Conservation (phyloP, 257 asterid genomes). For the Capsicum pubescens region DNA sequence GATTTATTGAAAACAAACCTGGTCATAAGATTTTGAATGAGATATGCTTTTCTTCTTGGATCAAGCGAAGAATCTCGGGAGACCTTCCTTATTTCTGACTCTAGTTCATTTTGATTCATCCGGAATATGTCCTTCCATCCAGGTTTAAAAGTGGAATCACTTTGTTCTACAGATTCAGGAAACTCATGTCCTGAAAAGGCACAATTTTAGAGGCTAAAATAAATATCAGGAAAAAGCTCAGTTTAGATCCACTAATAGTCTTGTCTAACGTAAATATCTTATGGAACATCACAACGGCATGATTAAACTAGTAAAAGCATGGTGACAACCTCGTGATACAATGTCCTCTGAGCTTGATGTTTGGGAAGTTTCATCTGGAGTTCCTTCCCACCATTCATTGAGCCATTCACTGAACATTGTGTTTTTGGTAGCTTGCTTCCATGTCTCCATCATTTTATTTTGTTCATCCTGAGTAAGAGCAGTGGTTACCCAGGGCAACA, state of each 20-base stretch:
- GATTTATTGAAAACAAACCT: conserved; percentile 56
- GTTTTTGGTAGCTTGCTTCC: conserved; percentile 95
- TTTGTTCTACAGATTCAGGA: conserved; percentile 76
- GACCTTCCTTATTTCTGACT: conserved; percentile 93
- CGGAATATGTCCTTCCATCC: conserved; percentile 98
- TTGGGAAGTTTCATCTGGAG: conserved; percentile 51
- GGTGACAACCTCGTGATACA: conserved; percentile 60
- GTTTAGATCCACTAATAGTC: conserved; percentile 6
- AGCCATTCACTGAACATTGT: conserved; percentile 99
- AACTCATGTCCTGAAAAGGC: conserved; percentile 54
- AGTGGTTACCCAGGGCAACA: conserved; percentile 98
- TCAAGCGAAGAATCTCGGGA: conserved; percentile 94
- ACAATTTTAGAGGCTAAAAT: conserved; percentile 19
- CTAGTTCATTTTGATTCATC: conserved; percentile 99
- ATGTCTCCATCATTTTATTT: conserved; percentile 92
- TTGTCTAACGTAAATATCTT: conserved; percentile 21
- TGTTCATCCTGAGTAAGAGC: conserved; percentile 98
- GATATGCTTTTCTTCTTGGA: conserved; percentile 95
- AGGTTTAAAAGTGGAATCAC: conserved; percentile 82
- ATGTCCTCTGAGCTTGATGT: conserved; percentile 55
- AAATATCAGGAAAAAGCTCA: conserved; percentile 23
- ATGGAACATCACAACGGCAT: conserved; percentile 14
- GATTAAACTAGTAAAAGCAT: conserved; percentile 7
- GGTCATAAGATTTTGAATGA: conserved; percentile 93
- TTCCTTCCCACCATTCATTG: conserved; percentile 96